phyloP scores from a whole-genome alignment of 2,329 filamentous ascomycete genomes.

The Zelopaecilomyces penicillatus region DNA sequence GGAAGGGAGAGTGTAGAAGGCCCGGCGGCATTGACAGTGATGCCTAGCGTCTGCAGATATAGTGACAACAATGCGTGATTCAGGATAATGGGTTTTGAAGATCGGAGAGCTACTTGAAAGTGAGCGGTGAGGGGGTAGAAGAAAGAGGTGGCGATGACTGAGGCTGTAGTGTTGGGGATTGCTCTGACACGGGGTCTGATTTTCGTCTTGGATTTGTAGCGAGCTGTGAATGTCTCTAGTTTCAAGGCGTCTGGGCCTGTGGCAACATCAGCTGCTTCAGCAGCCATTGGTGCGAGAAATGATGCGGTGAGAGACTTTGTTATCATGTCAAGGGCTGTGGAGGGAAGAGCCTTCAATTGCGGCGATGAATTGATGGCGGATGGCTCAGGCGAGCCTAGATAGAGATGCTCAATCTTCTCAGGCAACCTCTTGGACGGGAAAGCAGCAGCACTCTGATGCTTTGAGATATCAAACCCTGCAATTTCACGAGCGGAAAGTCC shows the following conservation, averaged over 20 bases:
- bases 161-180: constrained; percentile 69
- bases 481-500: constrained; percentile 78
- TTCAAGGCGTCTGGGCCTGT: constrained; percentile 81
- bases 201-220: constrained; percentile 26
- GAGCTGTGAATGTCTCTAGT: constrained; percentile 76
- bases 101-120: constrained; percentile 58
- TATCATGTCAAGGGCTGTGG: constrained; percentile 59
- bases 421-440: constrained; percentile 82
- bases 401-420: constrained; percentile 63
- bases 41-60: constrained; percentile 76
- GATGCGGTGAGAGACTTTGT: constrained; percentile 57
- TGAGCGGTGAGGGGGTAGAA: constrained; percentile 81
- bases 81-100: constrained; percentile 52
- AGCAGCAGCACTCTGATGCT: constrained; percentile 38
- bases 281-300: constrained; percentile 75
- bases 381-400: constrained; percentile 33
- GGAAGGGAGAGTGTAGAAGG: constrained; percentile 68
- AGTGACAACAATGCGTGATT: constrained; percentile 68
- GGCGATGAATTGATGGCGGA: constrained; percentile 19
- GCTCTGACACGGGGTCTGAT: constrained; percentile 38
- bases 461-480: constrained; percentile 61
- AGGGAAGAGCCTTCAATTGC: constrained; percentile 41
- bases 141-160: constrained; percentile 65
- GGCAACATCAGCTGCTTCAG: constrained; percentile 68
- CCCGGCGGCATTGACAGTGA: constrained; percentile 76